Evolutionary conservation across 164 flowering plant genomes (phyloP).

Genomic region (Piper betle): DNA sequence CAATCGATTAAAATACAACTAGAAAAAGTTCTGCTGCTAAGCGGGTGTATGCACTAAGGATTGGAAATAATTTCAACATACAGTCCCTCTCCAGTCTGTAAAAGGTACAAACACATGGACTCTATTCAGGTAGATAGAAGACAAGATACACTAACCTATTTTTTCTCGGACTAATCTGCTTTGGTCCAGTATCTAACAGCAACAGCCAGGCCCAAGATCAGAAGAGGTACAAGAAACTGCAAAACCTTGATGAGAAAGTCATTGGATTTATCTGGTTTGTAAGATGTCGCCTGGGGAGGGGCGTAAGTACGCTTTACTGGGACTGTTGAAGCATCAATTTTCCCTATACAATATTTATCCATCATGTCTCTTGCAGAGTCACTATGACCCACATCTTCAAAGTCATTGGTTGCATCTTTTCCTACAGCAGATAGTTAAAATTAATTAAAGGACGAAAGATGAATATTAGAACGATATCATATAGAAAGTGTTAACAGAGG

Average conservation of each 20-base stretch:
- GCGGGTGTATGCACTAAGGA: too few species aligned
- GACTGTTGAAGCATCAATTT: constrained; percentile 55
- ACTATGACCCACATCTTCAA: constrained; percentile 92
- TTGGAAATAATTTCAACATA: neutral
- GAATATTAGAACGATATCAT: too few species aligned
- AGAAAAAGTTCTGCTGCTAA: neutral
- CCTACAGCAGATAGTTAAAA: too few species aligned
- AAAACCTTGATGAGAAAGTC: constrained; percentile 61
- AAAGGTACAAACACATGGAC: neutral
- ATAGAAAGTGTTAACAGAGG: too few species aligned
- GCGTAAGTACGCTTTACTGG: constrained; percentile 34
- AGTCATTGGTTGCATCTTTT: constrained; percentile 87
- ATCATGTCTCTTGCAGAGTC: constrained; percentile 67
- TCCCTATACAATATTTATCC: constrained; percentile 66
- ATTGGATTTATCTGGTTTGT: constrained; percentile 44
- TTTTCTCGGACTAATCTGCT: constrained; percentile 26
- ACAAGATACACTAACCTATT: neutral
- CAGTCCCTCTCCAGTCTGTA: neutral
- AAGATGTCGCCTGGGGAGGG: constrained; percentile 27
- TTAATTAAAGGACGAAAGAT: too few species aligned
- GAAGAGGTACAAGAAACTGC: constrained; percentile 70
- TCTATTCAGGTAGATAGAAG: neutral
- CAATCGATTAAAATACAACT: neutral
- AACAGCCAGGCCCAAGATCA: constrained; percentile 76
- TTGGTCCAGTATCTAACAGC: constrained; percentile 60